Conservation (phyloP, 1,284 basidiomycete genomes). For the Microbotryum saponariae region DNA sequence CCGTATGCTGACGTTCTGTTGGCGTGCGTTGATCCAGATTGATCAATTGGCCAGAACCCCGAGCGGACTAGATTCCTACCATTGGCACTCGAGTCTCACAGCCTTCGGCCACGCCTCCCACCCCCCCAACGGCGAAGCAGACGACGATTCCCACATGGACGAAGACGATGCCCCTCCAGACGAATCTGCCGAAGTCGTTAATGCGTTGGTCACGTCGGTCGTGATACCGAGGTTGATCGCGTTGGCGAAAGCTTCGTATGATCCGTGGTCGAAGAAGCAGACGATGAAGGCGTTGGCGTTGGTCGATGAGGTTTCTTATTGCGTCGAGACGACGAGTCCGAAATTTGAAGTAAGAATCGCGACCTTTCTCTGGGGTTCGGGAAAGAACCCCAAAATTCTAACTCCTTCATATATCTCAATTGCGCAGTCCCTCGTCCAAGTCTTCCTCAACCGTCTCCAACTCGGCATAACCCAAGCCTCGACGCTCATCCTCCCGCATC, state of each 20-base stretch:
- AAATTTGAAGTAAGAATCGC: slow-evolving; percentile 56
- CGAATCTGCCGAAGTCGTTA: slow-evolving; percentile 77
- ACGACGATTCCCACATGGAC: slow-evolving; percentile 45
- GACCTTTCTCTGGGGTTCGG: not conserved
- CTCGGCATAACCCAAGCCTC: slow-evolving; percentile 34
- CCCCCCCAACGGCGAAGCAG: slow-evolving; percentile 1
- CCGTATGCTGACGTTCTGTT: not conserved
- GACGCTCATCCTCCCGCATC: slow-evolving; percentile 47
- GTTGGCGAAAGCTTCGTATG: slow-evolving; percentile 63
- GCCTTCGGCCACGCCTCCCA: slow-evolving; percentile 44
- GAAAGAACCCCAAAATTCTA: no score
- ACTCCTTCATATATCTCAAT: not conserved
- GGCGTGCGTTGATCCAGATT: slow-evolving; percentile 14
- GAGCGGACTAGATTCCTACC: slow-evolving; percentile 64
- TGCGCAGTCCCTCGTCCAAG: slow-evolving; percentile 57
- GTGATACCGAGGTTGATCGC: slow-evolving; percentile 68
- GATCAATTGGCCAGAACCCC: slow-evolving; percentile 46
- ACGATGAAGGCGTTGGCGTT: slow-evolving; percentile 61
- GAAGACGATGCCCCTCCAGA: slow-evolving; percentile 53
- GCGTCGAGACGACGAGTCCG: slow-evolving; percentile 55
- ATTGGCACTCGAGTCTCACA: slow-evolving; percentile 72
- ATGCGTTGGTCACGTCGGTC: slow-evolving; percentile 75
- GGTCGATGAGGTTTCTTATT: slow-evolving; percentile 62
- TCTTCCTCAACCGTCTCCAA: slow-evolving; percentile 54
- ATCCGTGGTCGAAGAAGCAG: slow-evolving; percentile 68